Evolutionary conservation across 1,139 yeast genomes (phyloP).

Genomic region (Blastobotrys apis): DNA sequence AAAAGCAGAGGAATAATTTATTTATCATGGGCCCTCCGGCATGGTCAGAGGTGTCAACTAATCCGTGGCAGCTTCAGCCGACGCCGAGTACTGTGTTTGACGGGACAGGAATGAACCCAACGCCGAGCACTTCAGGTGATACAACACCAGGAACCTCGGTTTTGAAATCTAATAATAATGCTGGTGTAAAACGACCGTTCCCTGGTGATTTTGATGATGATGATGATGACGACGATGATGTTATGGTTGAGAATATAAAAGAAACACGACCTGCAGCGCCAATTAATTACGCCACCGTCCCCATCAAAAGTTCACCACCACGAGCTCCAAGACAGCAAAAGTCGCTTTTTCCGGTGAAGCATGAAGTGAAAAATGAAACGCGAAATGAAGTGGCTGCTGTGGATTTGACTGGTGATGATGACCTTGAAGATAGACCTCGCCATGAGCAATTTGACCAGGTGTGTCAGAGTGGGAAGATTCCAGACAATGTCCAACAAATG

Average conservation of each 20-base stretch:
- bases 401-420: not conserved
- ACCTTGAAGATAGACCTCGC: not conserved
- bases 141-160: too few species aligned
- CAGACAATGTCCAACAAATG: constrained; percentile 6
- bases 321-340: not conserved
- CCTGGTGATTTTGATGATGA: not conserved
- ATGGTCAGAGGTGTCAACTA: too few species aligned
- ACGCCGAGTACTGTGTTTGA: too few species aligned
- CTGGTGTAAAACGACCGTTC: not conserved
- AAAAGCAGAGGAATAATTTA: too few species aligned
- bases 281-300: too few species aligned
- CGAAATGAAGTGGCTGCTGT: not conserved
- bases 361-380: not conserved
- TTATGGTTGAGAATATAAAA: not conserved
- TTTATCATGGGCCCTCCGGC: too few species aligned
- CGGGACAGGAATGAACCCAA: too few species aligned
- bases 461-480: not conserved
- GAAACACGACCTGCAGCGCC: too few species aligned
- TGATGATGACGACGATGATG: not conserved
- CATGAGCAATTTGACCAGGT: constrained; percentile 5
- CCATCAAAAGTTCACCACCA: too few species aligned
- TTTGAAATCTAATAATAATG: too few species aligned
- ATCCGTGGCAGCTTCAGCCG: not conserved
- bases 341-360: too few species aligned
- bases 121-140: too few species aligned